Evolutionary conservation across 2,329 filamentous ascomycete species (phyloP), one percentile per base, ranked within the genome.

Genomic region (Exutisphaerella laricina): DNA sequence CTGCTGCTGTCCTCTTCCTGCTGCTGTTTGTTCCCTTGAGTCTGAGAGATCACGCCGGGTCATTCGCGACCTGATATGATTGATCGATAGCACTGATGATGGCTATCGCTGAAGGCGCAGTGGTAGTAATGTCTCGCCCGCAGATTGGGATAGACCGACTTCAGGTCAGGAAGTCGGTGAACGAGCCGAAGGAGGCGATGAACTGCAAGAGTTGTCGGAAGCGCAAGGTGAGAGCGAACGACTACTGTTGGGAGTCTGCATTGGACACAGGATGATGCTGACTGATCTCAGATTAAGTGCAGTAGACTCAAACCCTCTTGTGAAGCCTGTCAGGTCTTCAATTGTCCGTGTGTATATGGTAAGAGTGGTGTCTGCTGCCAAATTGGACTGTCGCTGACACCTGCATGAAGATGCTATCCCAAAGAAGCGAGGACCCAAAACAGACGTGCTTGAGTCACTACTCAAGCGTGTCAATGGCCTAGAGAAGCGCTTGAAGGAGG

Each of bases 141-240:
- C 28, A 32, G 21, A 16, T 40, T 31, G 38, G 38, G 20, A 90
- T 90, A 64, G 84, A 89, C 67, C 79, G 85, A 49, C 70, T 90
- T 53, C 83, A 84, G 18, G 75, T 81, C 41, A 79, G 83, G 50
- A 80, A 84, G 30, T 72, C 79, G 66, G 80, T 75, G 65, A 83
- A 79, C 57, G 85, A 92, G 64, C 85, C 85, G 29, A 80, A 85
- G 58, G 88, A 94, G 71, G 85, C 85, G 23, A 94, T 94, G 88
- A 94, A 94, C 66, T 94, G 88, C 79, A 94, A 94, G 67, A 92
- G 86, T 43, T 94, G 88, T 71, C 79, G 88, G 56, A 94, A 94
- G 68, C 77, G 88, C 70, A 94, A 94, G 82, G 87, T 90, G n/a
- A 28, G 36, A 14, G 18, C 12, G 21, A n/a, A n/a, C n/a, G n/a